Evolutionary conservation across 2,329 filamentous ascomycete species (phyloP).

Genomic region (Fusarium tupiense): DNA sequence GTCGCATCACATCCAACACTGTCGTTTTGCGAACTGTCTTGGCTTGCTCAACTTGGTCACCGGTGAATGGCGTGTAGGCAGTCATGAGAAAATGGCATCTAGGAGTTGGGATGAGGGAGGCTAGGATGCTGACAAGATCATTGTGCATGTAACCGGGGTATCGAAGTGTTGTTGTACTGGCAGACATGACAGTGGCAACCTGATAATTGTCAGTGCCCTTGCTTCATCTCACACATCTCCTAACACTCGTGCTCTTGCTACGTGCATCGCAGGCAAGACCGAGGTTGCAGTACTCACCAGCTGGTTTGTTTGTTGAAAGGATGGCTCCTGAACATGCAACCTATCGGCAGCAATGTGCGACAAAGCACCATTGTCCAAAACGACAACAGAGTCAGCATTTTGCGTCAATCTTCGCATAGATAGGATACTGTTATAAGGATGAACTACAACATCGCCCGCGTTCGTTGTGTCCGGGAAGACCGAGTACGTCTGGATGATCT

Average conservation of each 20-base stretch:
- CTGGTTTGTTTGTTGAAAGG: constrained; percentile 97
- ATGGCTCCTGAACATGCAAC: constrained; percentile 93
- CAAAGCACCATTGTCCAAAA: constrained; percentile 94
- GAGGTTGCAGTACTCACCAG: constrained; percentile 63
- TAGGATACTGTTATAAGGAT: constrained; percentile 96
- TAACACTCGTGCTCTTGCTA: neutral
- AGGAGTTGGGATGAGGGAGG: constrained; percentile 94
- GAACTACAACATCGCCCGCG: constrained; percentile 90
- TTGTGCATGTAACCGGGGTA: constrained; percentile 99
- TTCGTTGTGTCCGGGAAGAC: constrained; percentile 96
- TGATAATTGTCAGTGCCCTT: constrained; percentile 45
- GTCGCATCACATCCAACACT: constrained; percentile 95
- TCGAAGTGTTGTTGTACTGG: constrained; percentile 92
- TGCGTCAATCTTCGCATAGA: constrained; percentile 91
- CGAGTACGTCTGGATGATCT: constrained; percentile 98
- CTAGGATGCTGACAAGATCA: constrained; percentile 95
- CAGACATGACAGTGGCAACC: constrained; percentile 98
- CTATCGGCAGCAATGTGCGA: constrained; percentile 94
- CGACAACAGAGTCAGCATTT: constrained; percentile 97
- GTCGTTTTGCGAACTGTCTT: constrained; percentile 99
- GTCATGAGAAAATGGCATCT: constrained; percentile 99
- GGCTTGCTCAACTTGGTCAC: constrained; percentile 94
- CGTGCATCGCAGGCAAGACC: neutral
- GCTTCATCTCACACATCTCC: neutral
- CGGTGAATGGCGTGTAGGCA: constrained; percentile 96